Conservation (phyloP, 2,329 filamentous ascomycete genomes). For the Ophiostoma australiae region DNA sequence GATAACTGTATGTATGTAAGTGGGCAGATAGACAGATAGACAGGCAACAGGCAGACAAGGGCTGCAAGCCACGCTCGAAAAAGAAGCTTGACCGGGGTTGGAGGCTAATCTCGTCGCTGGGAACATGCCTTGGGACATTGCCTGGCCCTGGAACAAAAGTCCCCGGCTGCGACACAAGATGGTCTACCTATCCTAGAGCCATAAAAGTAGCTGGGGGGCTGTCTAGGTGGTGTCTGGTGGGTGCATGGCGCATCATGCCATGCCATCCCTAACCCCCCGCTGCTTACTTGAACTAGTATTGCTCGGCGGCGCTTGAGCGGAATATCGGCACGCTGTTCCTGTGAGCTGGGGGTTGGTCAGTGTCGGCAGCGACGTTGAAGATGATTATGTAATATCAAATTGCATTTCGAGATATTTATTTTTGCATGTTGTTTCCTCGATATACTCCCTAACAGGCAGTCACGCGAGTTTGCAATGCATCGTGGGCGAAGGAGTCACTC, state of each 20-base stretch:
- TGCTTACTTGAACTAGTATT: neutral
- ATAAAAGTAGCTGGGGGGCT: neutral
- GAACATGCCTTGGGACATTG: neutral
- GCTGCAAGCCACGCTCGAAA: constrained; percentile 5
- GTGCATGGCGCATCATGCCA: neutral
- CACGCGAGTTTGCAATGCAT: neutral
- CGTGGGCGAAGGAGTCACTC: neutral
- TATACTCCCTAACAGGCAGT: neutral
- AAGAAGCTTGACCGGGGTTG: neutral
- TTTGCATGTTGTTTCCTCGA: neutral
- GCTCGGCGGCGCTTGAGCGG: constrained; percentile 7
- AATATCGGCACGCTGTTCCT: neutral
- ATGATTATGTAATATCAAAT: neutral
- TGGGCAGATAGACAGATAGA: neutral
- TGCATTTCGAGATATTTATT: neutral
- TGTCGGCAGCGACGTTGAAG: neutral
- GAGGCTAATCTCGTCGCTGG: neutral
- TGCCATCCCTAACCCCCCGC: neutral
- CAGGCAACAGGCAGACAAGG: neutral
- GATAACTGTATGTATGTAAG: neutral
- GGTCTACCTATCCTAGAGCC: too few species aligned
- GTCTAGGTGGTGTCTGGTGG: too few species aligned
- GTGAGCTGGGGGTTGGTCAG: neutral
- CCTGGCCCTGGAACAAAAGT: neutral
- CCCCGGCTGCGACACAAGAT: neutral